phyloP scores from a whole-genome alignment of 306 rosid genomes.

The Prunus persica region Prunus_persica_NCBIv2 NC_034015.1:12257501-12258000 shows the following conservation, averaged over 20 bases:
- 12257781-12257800: not conserved
- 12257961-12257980: slow-evolving; percentile 1
- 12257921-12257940: slow-evolving; percentile 11
- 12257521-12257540: no score
- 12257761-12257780: not conserved
- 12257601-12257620: not conserved
- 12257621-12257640: not conserved
- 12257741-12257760: slow-evolving; percentile 9
- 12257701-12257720: not conserved
- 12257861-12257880: slow-evolving; percentile 16
- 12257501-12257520: not conserved
- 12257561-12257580: no score
- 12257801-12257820: not conserved
- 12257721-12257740: not conserved
- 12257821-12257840: slow-evolving; percentile 3
- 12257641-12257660: not conserved
- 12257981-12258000: slow-evolving; percentile 11
- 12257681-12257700: not conserved
- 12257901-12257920: slow-evolving; percentile 14
- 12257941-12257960: not conserved
- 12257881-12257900: slow-evolving; percentile 7
- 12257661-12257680: not conserved
- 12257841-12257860: slow-evolving; percentile 6
- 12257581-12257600: no score
- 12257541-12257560: no score